phyloP scores from a whole-genome alignment of 1,284 basidiomycete genomes.

The Ganoderma lucidum region DNA sequence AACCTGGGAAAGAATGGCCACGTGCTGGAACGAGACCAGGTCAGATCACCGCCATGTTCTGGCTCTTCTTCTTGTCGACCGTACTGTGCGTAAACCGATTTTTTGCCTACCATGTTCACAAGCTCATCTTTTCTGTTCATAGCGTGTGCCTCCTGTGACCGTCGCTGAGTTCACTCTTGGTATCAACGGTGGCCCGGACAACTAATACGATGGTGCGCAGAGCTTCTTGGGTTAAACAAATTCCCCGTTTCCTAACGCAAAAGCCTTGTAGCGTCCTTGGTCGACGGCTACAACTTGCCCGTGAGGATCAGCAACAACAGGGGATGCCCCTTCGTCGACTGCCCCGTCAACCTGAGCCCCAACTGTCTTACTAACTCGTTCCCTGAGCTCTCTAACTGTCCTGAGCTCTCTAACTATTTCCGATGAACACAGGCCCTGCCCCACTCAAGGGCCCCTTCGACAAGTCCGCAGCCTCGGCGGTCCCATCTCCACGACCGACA shows the following conservation, averaged over 20 bases:
- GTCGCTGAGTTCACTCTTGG: conserved; percentile 53
- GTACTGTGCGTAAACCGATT: conserved; percentile 1
- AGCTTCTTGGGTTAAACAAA: background rate
- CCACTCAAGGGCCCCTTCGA: conserved; percentile 48
- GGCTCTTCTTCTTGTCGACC: background rate
- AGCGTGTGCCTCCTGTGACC: conserved; percentile 46
- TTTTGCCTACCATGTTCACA: no score
- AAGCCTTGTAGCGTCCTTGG: conserved; percentile 28
- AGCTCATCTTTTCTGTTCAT: background rate
- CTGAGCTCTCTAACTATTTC: background rate
- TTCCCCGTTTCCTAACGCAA: background rate
- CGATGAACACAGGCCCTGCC: conserved; percentile 43
- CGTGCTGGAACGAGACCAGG: background rate
- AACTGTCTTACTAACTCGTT: conserved; percentile 34
- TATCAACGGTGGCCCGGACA: conserved; percentile 41
- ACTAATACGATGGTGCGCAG: conserved; percentile 47
- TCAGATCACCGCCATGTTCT: background rate
- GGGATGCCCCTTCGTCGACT: conserved; percentile 50
- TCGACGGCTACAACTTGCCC: conserved; percentile 54
- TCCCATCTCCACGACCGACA: conserved; percentile 42
- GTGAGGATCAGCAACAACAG: conserved; percentile 49
- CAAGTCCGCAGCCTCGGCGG: conserved; percentile 47
- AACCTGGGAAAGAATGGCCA: background rate
- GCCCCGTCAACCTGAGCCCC: conserved; percentile 52
- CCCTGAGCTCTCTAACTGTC: background rate